Evolutionary conservation across 306 rosid genomes (phyloP).

Genomic region (Cucurbita argyrosperma): DNA sequence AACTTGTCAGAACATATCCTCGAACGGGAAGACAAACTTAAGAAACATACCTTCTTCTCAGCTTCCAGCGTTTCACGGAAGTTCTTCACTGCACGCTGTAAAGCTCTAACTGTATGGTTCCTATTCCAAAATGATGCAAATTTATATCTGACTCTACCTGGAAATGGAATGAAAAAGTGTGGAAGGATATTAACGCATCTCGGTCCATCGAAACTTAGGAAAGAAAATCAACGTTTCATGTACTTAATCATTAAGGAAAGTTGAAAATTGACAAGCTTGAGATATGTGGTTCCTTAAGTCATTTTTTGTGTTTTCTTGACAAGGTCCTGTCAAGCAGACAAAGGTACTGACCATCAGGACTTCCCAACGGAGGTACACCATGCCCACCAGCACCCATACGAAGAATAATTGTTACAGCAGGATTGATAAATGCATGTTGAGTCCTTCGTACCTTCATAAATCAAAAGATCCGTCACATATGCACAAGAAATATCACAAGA

Average conservation of each 20-base stretch:
- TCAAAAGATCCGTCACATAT: slow-evolving; percentile 9
- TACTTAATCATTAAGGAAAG: not conserved
- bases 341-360: slow-evolving; percentile 84
- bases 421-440: slow-evolving; percentile 96
- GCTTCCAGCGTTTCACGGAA: slow-evolving; percentile 72
- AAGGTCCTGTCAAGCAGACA: not conserved
- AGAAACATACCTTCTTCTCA: slow-evolving; percentile 65
- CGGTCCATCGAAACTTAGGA: not conserved
- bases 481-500: not conserved
- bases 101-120: slow-evolving; percentile 72
- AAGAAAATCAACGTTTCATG: not conserved
- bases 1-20: not conserved
- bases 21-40: not conserved
- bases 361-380: slow-evolving; percentile 98
- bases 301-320: not conserved
- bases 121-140: slow-evolving; percentile 99
- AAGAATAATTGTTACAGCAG: slow-evolving; percentile 83
- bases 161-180: slow-evolving; percentile 23
- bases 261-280: not conserved
- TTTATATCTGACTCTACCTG: slow-evolving; percentile 95
- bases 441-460: slow-evolving; percentile 71
- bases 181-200: not conserved
- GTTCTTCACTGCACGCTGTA: slow-evolving; percentile 56
- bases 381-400: slow-evolving; percentile 99
- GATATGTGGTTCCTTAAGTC: not conserved